Evolutionary conservation across 106 monocot species (phyloP).

Genomic region (Alisma plantagoaquatica): DNA sequence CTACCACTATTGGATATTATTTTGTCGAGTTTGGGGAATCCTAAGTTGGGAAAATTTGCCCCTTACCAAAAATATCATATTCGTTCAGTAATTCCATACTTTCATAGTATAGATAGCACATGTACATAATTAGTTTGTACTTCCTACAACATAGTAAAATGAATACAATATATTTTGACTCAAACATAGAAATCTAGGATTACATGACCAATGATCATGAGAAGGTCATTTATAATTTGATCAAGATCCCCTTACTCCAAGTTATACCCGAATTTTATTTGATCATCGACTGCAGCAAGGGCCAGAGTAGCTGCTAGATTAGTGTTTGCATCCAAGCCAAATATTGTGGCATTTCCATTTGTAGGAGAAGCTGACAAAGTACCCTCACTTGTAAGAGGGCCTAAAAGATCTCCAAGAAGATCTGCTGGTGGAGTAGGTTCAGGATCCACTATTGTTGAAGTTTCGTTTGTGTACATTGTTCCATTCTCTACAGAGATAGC

Average conservation of each 20-base stretch:
- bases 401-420: slow-evolving; percentile 87
- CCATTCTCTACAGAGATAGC: slow-evolving; percentile 30
- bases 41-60: too few species aligned
- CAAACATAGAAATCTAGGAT: too few species aligned
- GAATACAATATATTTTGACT: too few species aligned
- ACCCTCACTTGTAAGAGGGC: slow-evolving; percentile 82
- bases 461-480: slow-evolving; percentile 41
- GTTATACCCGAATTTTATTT: slow-evolving; percentile 75
- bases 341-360: slow-evolving; percentile 23
- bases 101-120: too few species aligned
- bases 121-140: too few species aligned
- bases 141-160: too few species aligned
- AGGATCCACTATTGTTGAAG: slow-evolving; percentile 34
- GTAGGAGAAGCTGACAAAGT: slow-evolving; percentile 32
- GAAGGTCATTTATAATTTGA: too few species aligned
- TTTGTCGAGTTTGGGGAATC: too few species aligned
- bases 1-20: too few species aligned
- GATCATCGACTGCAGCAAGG: slow-evolving; percentile 53
- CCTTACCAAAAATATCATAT: too few species aligned
- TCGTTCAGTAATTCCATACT: too few species aligned
- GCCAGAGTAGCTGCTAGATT: slow-evolving; percentile 52
- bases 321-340: slow-evolving; percentile 27
- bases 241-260: too few species aligned
- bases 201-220: neutral
- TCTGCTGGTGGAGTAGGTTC: slow-evolving; percentile 44